Evolutionary conservation across 2,329 filamentous ascomycete genomes (phyloP).

Genomic region (Penicillium capsulatum): DNA sequence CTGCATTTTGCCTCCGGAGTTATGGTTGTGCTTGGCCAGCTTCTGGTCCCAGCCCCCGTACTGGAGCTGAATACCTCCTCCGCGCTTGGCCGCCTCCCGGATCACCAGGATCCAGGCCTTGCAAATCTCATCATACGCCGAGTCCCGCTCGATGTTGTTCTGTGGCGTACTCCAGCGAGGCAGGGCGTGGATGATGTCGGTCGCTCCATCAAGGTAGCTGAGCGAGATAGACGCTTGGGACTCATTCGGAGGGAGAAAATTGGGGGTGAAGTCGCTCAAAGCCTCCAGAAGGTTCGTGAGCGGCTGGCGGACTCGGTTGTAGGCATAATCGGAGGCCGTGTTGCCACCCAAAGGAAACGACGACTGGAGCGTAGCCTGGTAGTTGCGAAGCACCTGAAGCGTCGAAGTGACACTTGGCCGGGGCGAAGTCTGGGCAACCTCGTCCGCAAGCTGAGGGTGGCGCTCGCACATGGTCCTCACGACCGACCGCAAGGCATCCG

Average conservation of each 20-base stretch:
- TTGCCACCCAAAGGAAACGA: slow-evolving; percentile 83
- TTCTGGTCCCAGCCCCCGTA: slow-evolving; percentile 90
- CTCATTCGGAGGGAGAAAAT: slow-evolving; percentile 91
- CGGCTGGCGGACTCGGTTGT: slow-evolving; percentile 82
- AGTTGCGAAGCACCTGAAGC: slow-evolving; percentile 73
- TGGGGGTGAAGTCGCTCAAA: slow-evolving; percentile 87
- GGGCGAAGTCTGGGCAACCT: slow-evolving; percentile 78
- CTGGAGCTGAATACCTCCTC: slow-evolving; percentile 83
- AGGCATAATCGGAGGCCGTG: slow-evolving; percentile 84
- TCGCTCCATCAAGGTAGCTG: slow-evolving; percentile 83
- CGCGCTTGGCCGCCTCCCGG: slow-evolving; percentile 82
- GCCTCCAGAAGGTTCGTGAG: slow-evolving; percentile 80
- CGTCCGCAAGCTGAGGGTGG: slow-evolving; percentile 77
- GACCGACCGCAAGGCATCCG: slow-evolving; percentile 74
- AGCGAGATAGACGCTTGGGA: slow-evolving; percentile 76
- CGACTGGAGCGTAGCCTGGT: slow-evolving; percentile 70
- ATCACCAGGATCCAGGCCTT: slow-evolving; percentile 91
- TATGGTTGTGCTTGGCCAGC: slow-evolving; percentile 79
- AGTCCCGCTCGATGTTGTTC: slow-evolving; percentile 88
- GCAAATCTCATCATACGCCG: slow-evolving; percentile 92
- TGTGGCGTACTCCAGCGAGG: slow-evolving; percentile 87
- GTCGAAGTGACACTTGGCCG: slow-evolving; percentile 80
- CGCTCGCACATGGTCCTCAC: slow-evolving; percentile 89
- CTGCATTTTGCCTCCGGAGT: slow-evolving; percentile 75
- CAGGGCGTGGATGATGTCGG: slow-evolving; percentile 80